These are phyloP conservation scores for Fusarium longipes DNA, from an alignment of 2,329 filamentous ascomycete species.

Conservation along the genomic window DNA sequence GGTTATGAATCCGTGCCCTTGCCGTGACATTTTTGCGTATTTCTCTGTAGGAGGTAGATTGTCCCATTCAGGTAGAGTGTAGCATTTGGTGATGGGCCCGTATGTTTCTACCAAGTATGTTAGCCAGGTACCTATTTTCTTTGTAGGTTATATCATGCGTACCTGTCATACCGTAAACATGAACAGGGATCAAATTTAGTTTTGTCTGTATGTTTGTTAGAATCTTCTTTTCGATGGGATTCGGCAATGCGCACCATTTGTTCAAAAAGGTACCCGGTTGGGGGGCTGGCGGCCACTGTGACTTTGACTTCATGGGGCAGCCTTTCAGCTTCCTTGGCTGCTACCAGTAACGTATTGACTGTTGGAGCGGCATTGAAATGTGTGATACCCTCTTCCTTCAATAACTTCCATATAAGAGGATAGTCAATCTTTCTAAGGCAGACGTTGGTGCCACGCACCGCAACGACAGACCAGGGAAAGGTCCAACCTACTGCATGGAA, in stretches of 20 bases:
- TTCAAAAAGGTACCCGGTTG: constrained; percentile 89
- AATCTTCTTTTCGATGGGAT: background rate
- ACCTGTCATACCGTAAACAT: constrained; percentile 85
- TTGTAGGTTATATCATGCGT: background rate
- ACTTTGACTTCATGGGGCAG: constrained; percentile 81
- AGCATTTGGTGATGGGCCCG: constrained; percentile 94
- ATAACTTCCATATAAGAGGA: constrained; percentile 86
- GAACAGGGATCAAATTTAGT: constrained; percentile 88
- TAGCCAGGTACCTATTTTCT: background rate
- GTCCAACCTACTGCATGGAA: constrained; percentile 83
- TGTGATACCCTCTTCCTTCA: constrained; percentile 88
- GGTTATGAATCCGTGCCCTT: constrained; percentile 91
- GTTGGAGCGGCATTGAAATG: constrained; percentile 97
- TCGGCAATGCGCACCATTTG: constrained; percentile 73
- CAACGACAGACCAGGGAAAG: constrained; percentile 93
- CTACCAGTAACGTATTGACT: constrained; percentile 93
- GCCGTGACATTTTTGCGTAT: constrained; percentile 90
- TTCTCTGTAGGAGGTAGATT: constrained; percentile 76
- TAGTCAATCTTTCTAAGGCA: constrained; percentile 97
- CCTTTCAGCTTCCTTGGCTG: constrained; percentile 76
- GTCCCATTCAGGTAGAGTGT: constrained; percentile 89
- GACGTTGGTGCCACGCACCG: constrained; percentile 93
- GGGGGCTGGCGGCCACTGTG: constrained; percentile 92
- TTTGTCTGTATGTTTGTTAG: constrained; percentile 50
- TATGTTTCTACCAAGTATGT: constrained; percentile 74